Evolutionary conservation across 2,329 filamentous ascomycete genomes (phyloP).

Genomic region (Fusarium sp.): DNA sequence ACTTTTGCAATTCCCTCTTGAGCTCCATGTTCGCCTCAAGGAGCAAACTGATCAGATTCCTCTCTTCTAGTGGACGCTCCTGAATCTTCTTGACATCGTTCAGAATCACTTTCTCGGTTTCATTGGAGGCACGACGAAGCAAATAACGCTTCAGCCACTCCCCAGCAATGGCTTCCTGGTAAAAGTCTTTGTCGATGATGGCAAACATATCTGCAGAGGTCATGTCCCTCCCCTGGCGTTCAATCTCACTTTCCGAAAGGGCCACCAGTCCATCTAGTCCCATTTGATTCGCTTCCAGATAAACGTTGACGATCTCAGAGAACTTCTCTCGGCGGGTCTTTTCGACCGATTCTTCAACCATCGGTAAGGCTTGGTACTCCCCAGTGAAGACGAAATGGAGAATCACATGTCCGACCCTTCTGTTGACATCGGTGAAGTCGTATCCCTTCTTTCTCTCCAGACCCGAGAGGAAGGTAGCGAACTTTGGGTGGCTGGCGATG

Average conservation of each 20-base stretch:
- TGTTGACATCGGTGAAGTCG: neutral
- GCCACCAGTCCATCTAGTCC: neutral
- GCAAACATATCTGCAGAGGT: neutral
- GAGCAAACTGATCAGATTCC: neutral
- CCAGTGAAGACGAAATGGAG: neutral
- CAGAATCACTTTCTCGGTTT: neutral
- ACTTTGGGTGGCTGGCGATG: neutral
- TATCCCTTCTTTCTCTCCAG: neutral
- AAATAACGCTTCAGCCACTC: neutral
- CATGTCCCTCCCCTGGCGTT: neutral
- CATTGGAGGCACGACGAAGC: neutral
- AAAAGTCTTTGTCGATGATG: neutral
- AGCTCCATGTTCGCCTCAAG: neutral
- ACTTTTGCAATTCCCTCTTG: neutral
- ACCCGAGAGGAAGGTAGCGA: neutral
- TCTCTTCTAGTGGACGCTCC: neutral
- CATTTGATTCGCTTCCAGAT: neutral
- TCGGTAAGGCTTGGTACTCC: neutral
- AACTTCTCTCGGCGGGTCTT: neutral
- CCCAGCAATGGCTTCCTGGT: neutral
- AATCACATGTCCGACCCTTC: neutral
- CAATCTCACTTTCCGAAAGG: neutral
- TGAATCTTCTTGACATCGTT: neutral
- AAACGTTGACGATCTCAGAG: neutral
- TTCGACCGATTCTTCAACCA: too few relatives aligned